phyloP scores from a whole-genome alignment of 83 land plant species.

The Isoetes engelmannii region DNA sequence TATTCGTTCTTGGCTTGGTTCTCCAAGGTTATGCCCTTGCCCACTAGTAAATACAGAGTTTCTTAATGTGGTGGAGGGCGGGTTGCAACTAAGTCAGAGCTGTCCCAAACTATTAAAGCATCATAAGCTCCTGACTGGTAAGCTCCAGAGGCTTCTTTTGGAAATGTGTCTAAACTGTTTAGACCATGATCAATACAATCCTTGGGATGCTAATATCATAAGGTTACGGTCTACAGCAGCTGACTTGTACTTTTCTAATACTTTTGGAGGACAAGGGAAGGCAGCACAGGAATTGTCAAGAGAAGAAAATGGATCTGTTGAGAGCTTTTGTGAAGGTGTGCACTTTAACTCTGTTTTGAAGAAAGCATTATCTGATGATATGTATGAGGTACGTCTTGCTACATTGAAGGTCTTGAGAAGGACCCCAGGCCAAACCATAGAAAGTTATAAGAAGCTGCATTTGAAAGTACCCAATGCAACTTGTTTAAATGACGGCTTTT shows the following conservation, averaged over 20 bases:
- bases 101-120: conserved; percentile 5
- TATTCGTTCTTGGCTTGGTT: conserved; percentile 58
- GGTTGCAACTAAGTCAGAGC: conserved; percentile 12
- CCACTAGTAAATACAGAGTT: conserved; percentile 52
- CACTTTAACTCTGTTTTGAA: conserved; percentile 15
- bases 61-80: conserved; percentile 49
- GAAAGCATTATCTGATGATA: conserved; percentile 36
- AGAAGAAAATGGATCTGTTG: conserved; percentile 7
- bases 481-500: too few species aligned
- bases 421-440: too few species aligned
- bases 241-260: conserved; percentile 18
- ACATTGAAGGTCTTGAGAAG: conserved; percentile 58
- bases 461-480: too few species aligned
- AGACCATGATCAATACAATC: conserved; percentile 2
- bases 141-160: conserved; percentile 15
- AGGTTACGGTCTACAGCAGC: conserved; percentile 22
- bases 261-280: neutral
- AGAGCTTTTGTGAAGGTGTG: neutral
- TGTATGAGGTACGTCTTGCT: conserved; percentile 83
- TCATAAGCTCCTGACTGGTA: conserved; percentile 1
- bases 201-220: conserved; percentile 22
- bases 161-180: conserved; percentile 16
- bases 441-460: too few species aligned
- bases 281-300: neutral
- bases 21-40: conserved; percentile 42